A percentile compares a stretch with the other conserved stretches of the same genome.
Conservation (phyloP, 2,329 filamentous ascomycete species). For the Alternaria viburni region DNA sequence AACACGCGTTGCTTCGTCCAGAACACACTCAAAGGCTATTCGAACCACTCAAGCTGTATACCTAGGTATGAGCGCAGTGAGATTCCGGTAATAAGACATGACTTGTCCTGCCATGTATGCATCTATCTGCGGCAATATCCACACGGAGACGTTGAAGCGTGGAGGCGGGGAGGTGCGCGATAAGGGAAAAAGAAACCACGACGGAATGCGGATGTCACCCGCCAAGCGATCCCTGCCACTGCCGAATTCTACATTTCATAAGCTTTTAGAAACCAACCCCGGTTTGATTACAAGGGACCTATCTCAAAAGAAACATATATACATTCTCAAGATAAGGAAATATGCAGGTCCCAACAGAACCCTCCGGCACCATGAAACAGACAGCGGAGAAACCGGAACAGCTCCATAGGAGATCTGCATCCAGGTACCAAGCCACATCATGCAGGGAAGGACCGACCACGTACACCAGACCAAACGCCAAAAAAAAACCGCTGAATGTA, state of each 20-base stretch:
- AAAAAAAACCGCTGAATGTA: slow-evolving; percentile 5
- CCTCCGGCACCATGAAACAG: neutral
- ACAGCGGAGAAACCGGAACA: slow-evolving; percentile 1
- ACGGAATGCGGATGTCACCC: neutral
- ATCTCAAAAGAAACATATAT: neutral
- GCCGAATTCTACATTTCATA: neutral
- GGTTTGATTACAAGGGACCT: slow-evolving; percentile 4
- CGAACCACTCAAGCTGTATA: neutral
- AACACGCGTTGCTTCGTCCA: neutral
- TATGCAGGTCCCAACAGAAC: neutral
- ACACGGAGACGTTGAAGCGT: neutral
- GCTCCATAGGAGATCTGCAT: slow-evolving; percentile 1
- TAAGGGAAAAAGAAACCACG: neutral
- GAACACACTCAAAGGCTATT: neutral
- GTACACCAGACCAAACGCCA: neutral
- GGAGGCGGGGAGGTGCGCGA: neutral
- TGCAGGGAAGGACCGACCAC: neutral
- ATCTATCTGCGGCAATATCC: neutral
- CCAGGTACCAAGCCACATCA: neutral
- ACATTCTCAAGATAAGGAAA: neutral
- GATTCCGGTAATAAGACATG: neutral
- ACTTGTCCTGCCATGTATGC: neutral
- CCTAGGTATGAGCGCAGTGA: neutral
- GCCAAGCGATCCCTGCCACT: neutral
- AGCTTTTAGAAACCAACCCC: neutral